Base-by-base conservation (phyloP, 169 alveolate genomes). In the Cystoisospora suis region DNA sequence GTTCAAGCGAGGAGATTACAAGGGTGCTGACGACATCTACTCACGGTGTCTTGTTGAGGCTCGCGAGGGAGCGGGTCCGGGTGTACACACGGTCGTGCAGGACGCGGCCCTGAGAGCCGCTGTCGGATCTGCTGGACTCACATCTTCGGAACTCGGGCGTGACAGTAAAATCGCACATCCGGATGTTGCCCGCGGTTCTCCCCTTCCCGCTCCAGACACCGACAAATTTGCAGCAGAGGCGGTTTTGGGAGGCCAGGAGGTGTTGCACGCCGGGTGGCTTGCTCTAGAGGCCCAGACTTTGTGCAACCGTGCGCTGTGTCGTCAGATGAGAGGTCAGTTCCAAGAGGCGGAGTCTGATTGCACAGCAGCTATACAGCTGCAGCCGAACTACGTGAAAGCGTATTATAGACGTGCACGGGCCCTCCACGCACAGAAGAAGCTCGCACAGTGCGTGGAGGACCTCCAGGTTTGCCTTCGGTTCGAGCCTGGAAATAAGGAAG, bases 271-370 rank as follows among this genome's bases (percentile, higher is more conserved):
- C 77, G 77, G 23, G 77, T 65, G 77, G 42, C 77, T n/a, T 23
- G 83, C 36, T 4, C 56, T 72, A 53, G 27, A 32, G 49, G 83
- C 83, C 36, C 83, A 72, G 32, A 40, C 32, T 2, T 38, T 72
- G 56, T 72, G 83, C 83, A 72, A 72, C 56, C 83, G 83, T 6
- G 83, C 83, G 42, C 53, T 72, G 53, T 72, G 83, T 38, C 42
- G 42, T 56, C 83, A 38, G 56, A 46, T 46, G 1, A 5, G 38
- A 38, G 20, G 42, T 1, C 56, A 34, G 47, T 72, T 72, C 53
- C 58, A n/a, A 0, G 58, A 29, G 1, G 83, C 83, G 1, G 83
- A 72, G 83, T 46, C 83, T 4, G 83, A 72, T 32, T 72, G 83
- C 32, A 72, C 83, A 34, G 58, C 12, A 2, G 83, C 53, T 12